Base-by-base conservation (phyloP, 345 rosid species). In the Melaleuca quinquenervia region DNA sequence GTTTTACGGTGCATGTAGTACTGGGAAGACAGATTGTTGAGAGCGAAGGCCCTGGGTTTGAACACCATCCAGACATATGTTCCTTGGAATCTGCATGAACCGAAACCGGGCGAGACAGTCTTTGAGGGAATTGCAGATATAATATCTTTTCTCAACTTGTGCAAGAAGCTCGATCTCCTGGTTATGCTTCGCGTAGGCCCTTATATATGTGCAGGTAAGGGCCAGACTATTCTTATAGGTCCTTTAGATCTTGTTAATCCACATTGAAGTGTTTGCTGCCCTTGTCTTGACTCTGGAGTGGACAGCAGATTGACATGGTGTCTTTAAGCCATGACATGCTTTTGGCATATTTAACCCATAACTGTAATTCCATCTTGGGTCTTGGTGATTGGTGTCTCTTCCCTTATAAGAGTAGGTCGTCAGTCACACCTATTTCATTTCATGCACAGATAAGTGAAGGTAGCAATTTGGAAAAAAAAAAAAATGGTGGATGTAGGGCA, bases 121-220 rank as follows among this genome's bases (percentile, higher is more conserved):
- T 96, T 96, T 89, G 94, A 93, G 80, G 97, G 98, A 84, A 93
- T 95, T 90, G 94, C 95, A 29, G 94, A 97, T 90, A 85, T 97
- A 36, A 89, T 92, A 18, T 92, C 94, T 27, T 97, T 94, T 89
- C 88, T 97, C 85, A 92, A 91, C 89, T 93, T 97, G 48, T 96
- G 98, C 91, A 93, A 96, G 87, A 95, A 93, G 87, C 93, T 95
- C 87, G 94, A 90, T 90, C 90, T 97, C 49, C 87, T 95, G 86
- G 98, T 97, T 89, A 94, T 97, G 99, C 94, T 97, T 89, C 99
- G 98, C 56, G 90, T 91, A 56, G 99, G 99, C 82, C 99, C 99
- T 83, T 97, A 97, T 87, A 94, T 97, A 50, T 97, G 98, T 85
- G 99, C 90, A 93, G 99, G 99, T 95, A 45, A 24, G 45, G 84